Evolutionary conservation across 1,139 yeast species (phyloP), one percentile per base, ranked within the genome.

Genomic region (Meyerozyma sp.): DNA sequence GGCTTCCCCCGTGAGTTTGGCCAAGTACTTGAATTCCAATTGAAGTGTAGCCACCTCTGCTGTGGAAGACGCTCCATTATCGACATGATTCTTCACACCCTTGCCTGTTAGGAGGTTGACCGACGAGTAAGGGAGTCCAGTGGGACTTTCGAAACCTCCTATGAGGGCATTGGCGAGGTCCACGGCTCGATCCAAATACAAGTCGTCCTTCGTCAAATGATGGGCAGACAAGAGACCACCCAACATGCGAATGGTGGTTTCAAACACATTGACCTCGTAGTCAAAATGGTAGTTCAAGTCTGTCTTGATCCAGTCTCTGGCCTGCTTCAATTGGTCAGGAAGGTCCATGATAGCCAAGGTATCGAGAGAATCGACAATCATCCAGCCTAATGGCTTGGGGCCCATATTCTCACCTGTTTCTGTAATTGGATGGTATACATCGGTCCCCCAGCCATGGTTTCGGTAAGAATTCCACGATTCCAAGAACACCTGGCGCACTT

Each of bases 11-110:
- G 97, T 89, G 46, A 91, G 70, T 46, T 78, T 75, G 16, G 95
- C 73, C 55, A 91, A 69, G 60, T 89, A 90, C 60, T 89, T 90
- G 68, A 91, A 82, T 60, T 91, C 98, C 55, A 91, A 66, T 63
- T 90, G 97, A 49, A 91, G 67, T 1, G 97, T 87, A 1, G 95
- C 79, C 8, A 82, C 96, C 59, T 91, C 97, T 0, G 98, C 95
- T 2, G 96, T 88, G 1, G 95, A 84, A 11, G 91, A 65, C 1
- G 77, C 77, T 11, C 87, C 95, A 40, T 70, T 66, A 54, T 84
- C 91, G 13, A 70, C 83, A 56, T 81, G 90, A 44, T 77, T 78
- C 46, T 65, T 72, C 29, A 79, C 62, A 3, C 91, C 91, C 49
- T 70, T 62, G 4, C 87, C 83, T 0, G 84, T 66, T 43, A 69